Percentiles rank a stretch among this genome's conserved stretches.
These are phyloP conservation scores for Herpetomonas samuelpessoai DNA, from an alignment of 208 protist genomes.

Conservation along the genomic window DNA sequence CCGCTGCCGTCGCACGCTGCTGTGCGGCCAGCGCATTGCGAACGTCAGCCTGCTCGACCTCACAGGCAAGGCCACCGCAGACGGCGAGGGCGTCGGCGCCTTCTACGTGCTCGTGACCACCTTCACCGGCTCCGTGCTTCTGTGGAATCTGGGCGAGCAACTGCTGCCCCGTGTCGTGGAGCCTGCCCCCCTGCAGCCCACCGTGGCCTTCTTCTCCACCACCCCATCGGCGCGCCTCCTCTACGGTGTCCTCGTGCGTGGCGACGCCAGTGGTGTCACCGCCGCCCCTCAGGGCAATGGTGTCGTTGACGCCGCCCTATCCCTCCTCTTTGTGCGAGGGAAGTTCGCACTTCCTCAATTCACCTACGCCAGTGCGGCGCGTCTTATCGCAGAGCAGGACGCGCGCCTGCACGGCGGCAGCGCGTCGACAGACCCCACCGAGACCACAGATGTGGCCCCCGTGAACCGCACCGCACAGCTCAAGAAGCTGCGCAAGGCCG, in stretches of 20 bases:
- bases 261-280: not conserved
- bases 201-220: slow-evolving; percentile 43
- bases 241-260: slow-evolving; percentile 24
- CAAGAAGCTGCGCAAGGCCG: not conserved
- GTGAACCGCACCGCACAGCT: not conserved
- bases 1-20: slow-evolving; percentile 70
- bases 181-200: slow-evolving; percentile 48
- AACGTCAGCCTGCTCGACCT: slow-evolving; percentile 47
- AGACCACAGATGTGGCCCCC: not conserved
- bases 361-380: slow-evolving; percentile 21
- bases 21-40: slow-evolving; percentile 77
- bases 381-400: not conserved
- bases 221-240: slow-evolving; percentile 33
- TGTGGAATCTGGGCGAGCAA: slow-evolving; percentile 48
- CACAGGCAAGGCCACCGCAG: slow-evolving; percentile 9
- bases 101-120: slow-evolving; percentile 38
- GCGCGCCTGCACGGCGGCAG: not conserved
- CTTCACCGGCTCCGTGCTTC: slow-evolving; percentile 36
- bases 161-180: slow-evolving; percentile 49
- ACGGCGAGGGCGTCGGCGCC: not conserved
- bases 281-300: not conserved
- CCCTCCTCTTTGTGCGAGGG: slow-evolving; percentile 55
- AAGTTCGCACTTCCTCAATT: slow-evolving; percentile 74
- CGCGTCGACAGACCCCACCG: too few relatives aligned
- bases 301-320: slow-evolving; percentile 5